phyloP scores from a whole-genome alignment of 352 stramenopile species.

The Phytophthora chlamydospora region DNA sequence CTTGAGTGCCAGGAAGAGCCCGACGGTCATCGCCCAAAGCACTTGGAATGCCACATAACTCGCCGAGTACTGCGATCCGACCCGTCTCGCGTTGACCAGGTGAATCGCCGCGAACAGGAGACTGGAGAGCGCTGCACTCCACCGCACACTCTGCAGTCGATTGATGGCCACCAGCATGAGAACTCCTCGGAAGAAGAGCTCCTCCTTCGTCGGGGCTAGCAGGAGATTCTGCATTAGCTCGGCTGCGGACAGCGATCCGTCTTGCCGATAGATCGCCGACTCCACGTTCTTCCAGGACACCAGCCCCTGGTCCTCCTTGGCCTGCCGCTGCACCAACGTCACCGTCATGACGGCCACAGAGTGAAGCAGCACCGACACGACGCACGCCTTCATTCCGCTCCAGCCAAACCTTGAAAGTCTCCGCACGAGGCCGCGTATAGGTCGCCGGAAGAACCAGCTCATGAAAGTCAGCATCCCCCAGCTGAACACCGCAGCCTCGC shows the following conservation, averaged over 20 bases:
- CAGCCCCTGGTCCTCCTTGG: slow-evolving; percentile 9
- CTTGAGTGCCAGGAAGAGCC: slow-evolving; percentile 50
- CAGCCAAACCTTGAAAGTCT: slow-evolving; percentile 21
- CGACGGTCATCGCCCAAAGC: slow-evolving; percentile 49
- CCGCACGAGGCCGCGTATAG: slow-evolving; percentile 17
- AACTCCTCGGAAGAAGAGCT: slow-evolving; percentile 72
- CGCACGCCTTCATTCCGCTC: slow-evolving; percentile 7
- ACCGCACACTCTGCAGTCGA: slow-evolving; percentile 30
- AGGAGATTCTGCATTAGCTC: slow-evolving; percentile 40
- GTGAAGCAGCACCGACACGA: slow-evolving; percentile 27
- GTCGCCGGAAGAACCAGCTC: slow-evolving; percentile 44
- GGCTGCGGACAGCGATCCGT: slow-evolving; percentile 12
- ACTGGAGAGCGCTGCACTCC: slow-evolving; percentile 39
- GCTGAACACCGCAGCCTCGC: slow-evolving; percentile 30
- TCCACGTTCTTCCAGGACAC: slow-evolving; percentile 36
- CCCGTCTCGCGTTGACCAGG: slow-evolving; percentile 40
- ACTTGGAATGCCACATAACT: slow-evolving; percentile 53
- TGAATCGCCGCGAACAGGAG: slow-evolving; percentile 60
- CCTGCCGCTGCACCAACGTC: slow-evolving; percentile 7
- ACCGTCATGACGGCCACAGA: slow-evolving; percentile 10
- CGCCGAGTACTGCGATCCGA: slow-evolving; percentile 28
- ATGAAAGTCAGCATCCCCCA: slow-evolving; percentile 36
- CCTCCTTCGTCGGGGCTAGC: slow-evolving; percentile 55
- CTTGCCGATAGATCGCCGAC: slow-evolving; percentile 9
- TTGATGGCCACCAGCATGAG: slow-evolving; percentile 56